Conservation (phyloP, 805 yeast genomes). For the Ogataea degrootiae region DNA sequence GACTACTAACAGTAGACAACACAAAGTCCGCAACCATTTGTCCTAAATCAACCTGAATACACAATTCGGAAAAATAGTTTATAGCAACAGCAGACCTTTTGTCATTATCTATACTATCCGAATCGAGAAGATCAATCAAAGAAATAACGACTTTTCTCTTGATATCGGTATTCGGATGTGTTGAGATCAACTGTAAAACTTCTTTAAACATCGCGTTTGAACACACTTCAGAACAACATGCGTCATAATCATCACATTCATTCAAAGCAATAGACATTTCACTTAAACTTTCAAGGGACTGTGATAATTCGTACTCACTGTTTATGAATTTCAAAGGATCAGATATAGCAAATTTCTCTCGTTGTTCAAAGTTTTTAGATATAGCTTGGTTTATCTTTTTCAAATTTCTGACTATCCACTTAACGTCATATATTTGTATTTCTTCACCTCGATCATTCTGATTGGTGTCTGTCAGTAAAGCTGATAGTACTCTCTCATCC, state of each 20-base stretch:
- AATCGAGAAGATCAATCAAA: too few species aligned
- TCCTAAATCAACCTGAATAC: too few species aligned
- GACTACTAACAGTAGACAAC: too few species aligned
- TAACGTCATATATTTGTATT: conserved; percentile 3
- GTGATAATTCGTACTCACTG: conserved; percentile 16
- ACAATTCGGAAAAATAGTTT: too few species aligned
- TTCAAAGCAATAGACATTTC: conserved; percentile 6
- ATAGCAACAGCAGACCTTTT: too few species aligned
- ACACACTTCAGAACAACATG: not conserved
- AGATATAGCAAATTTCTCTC: conserved; percentile 4
- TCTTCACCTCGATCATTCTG: too few species aligned
- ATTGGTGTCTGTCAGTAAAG: too few species aligned
- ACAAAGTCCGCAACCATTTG: too few species aligned
- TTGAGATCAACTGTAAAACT: conserved; percentile 8
- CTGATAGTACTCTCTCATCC: not conserved
- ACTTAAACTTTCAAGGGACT: conserved; percentile 13
- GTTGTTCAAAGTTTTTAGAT: conserved; percentile 6
- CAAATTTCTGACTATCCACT: conserved; percentile 10
- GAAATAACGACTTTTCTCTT: not conserved
- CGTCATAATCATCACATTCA: conserved; percentile 2
- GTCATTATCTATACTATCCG: too few species aligned
- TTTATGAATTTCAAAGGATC: conserved; percentile 15
- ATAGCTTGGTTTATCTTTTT: conserved; percentile 6
- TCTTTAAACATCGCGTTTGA: conserved; percentile 2
- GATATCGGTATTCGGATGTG: conserved; percentile 16